Evolutionary conservation across 345 rosid genomes (phyloP).

Genomic region (Acer campestre): DNA sequence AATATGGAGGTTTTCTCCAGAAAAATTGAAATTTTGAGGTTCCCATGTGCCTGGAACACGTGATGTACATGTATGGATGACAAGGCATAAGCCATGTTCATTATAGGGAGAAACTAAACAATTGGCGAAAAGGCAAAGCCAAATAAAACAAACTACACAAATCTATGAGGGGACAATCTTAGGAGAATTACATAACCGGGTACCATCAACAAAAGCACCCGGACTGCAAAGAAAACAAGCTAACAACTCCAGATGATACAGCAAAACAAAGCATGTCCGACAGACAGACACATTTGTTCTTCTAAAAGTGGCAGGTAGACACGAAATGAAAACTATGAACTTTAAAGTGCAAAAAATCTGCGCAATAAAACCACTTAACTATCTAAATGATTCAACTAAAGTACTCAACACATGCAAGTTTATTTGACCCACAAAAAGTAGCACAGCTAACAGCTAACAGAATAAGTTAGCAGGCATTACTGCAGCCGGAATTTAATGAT

Average conservation of each 20-base stretch:
- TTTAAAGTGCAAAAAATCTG: background rate
- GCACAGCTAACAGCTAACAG: no score
- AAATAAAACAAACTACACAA: background rate
- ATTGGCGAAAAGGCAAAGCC: background rate
- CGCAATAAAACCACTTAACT: background rate
- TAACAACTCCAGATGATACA: background rate
- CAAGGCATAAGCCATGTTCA: background rate
- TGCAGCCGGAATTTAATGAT: no score
- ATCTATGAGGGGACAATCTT: background rate
- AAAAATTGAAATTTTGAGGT: constrained; percentile 27
- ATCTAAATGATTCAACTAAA: no score
- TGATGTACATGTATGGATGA: background rate
- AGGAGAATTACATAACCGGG: background rate
- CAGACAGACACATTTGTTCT: background rate
- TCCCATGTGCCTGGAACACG: constrained; percentile 17
- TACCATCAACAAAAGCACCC: background rate
- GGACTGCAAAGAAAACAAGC: background rate
- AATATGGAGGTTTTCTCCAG: constrained; percentile 42
- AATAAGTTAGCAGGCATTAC: background rate
- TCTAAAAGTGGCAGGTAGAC: background rate
- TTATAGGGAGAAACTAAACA: background rate
- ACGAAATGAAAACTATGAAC: no score
- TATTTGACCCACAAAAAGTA: no score
- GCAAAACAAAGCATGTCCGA: background rate
- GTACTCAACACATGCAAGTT: no score